A percentile compares a stretch with the other conserved stretches of the same genome.
Evolutionary conservation across 768 basidiomycete genomes (phyloP).

Genomic region (Termitomyces sp.): DNA sequence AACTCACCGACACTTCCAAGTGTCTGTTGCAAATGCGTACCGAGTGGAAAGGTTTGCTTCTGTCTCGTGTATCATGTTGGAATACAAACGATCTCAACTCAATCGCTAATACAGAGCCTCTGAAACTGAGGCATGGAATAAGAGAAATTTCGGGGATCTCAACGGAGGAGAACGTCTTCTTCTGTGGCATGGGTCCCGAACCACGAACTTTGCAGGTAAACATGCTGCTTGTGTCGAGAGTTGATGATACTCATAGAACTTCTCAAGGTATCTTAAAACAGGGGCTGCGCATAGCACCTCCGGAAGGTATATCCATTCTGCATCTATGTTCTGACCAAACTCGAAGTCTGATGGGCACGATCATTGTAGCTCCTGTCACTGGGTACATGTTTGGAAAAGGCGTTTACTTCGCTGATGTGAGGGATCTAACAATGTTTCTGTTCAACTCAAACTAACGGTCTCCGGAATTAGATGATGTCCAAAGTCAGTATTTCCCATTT

Average conservation of each 20-base stretch:
- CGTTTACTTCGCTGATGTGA: constrained; percentile 61
- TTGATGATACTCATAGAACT: not conserved
- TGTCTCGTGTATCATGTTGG: not conserved
- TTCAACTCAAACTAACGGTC: constrained; percentile 1
- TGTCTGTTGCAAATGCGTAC: constrained; percentile 45
- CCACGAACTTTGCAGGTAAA: constrained; percentile 59
- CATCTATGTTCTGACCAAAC: not conserved
- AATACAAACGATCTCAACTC: not conserved
- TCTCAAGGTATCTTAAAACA: constrained; percentile 52
- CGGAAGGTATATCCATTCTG: constrained; percentile 40
- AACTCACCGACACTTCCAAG: constrained; percentile 45
- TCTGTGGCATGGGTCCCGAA: constrained; percentile 62
- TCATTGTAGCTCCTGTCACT: constrained; percentile 40
- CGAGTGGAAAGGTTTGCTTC: constrained; percentile 46
- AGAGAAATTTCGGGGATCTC: constrained; percentile 41
- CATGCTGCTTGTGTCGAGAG: not conserved
- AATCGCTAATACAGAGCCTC: constrained; percentile 13
- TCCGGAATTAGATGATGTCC: constrained; percentile 51
- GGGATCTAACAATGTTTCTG: constrained; percentile 11
- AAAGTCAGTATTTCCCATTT: constrained; percentile 33
- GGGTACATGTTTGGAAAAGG: constrained; percentile 70
- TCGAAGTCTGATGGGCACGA: not conserved
- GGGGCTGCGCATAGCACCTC: constrained; percentile 61
- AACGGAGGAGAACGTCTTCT: constrained; percentile 48
- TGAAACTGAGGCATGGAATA: constrained; percentile 36